Base-by-base conservation (phyloP, 805 yeast species). In the Blastobotrys americana region DNA sequence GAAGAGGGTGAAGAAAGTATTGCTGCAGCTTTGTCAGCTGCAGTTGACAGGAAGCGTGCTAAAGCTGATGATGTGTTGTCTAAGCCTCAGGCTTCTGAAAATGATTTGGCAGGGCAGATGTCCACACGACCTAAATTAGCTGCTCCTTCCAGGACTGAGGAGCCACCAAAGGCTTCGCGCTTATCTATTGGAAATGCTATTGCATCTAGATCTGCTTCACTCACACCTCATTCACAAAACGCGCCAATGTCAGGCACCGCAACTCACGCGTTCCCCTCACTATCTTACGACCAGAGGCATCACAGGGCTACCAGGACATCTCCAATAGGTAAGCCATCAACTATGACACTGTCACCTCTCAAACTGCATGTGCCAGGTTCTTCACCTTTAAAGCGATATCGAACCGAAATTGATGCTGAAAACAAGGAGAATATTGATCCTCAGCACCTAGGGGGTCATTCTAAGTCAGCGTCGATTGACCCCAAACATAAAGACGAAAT, bases 351-450 rank as follows among this genome's bases (percentile, higher is more conserved):
- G 38, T 19, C 38, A 6, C 19, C 38, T n/a, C 19, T 19, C 18
- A 35, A 35, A 15, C 4, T 19, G 19, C 21, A 35, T 19, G 38
- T 35, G 4, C 38, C 38, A 15, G 21, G 19, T n/a, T 35, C 38
- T 8, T 15, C 28, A 17, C 19, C 41, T 20, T 22, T 20, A 15
- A 31, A 17, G n/a, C 36, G 16, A 20, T 16, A 39, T 28, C 17
- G 25, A 5, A 19, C 23, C 34, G 36, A 4, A 17, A 34, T 5
- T 10, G 37, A 28, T 10, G n/a, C 9, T 18, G 36, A 39, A 13
- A 18, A 39, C 22, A 28, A 39, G n/a, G 42, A 39, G 20, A 28
- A 39, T 16, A 6, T 18, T 3, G 42, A 39, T 31, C 34, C 41
- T 6, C 31, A 25, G 13, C 31, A 25, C 10, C 31, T 25, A 25